Evolutionary conservation across 306 rosid species (phyloP).

Genomic region (Chamaecrista fasciculata): DNA sequence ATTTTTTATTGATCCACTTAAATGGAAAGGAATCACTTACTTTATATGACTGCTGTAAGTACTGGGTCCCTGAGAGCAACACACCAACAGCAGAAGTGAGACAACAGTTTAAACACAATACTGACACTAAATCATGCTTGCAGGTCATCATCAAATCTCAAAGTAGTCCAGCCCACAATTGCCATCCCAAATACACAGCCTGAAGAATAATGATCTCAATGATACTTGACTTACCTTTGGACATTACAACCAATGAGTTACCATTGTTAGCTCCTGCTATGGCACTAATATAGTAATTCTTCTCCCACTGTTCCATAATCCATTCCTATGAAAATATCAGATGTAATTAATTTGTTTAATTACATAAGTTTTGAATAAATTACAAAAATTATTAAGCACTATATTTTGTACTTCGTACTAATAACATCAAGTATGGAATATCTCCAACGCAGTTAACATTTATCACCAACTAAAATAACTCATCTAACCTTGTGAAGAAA

Average conservation of each 20-base stretch:
- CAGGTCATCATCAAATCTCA: background rate
- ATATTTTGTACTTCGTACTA: background rate
- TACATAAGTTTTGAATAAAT: conserved; percentile 24
- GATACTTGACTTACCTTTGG: conserved; percentile 50
- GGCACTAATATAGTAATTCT: conserved; percentile 66
- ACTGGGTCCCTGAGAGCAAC: conserved; percentile 51
- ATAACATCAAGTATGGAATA: background rate
- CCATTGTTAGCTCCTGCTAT: conserved; percentile 68
- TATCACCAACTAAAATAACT: background rate
- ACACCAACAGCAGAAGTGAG: background rate
- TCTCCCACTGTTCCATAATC: conserved; percentile 83
- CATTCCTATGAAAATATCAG: conserved; percentile 51
- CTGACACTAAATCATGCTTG: background rate
- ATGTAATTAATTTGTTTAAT: conserved; percentile 43
- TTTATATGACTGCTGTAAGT: conserved; percentile 75
- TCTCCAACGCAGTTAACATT: background rate
- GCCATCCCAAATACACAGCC: background rate
- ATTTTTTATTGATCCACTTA: conserved; percentile 79
- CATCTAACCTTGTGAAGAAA: conserved; percentile 72
- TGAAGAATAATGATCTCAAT: background rate
- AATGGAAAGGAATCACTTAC: conserved; percentile 74
- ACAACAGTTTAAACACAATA: background rate
- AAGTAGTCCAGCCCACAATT: conserved; percentile 2
- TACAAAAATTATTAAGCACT: background rate
- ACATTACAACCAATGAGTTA: conserved; percentile 76